A percentile compares a stretch with the other conserved stretches of the same genome.
Conservation (phyloP, 176 grass and related monocot species). For the Avena sativa region DNA sequence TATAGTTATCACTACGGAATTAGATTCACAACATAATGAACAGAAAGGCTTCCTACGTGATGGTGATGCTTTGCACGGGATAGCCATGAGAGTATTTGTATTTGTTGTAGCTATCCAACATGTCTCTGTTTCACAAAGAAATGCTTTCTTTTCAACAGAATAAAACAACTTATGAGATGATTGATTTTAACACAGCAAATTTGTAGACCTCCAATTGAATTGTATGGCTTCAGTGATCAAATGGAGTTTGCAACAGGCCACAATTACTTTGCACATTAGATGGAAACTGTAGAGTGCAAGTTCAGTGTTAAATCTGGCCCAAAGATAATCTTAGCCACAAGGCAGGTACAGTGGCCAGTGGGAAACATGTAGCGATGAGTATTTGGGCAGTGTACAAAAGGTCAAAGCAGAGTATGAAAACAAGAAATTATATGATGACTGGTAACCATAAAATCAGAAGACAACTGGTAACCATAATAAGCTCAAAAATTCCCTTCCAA, state of each 20-base stretch:
- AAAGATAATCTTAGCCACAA: not conserved
- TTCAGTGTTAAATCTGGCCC: not conserved
- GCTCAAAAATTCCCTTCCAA: slow-evolving; percentile 29
- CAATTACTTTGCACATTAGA: not conserved
- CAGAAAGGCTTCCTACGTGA: not conserved
- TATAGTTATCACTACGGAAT: slow-evolving; percentile 13
- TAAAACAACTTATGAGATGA: not conserved
- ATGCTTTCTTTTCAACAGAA: not conserved
- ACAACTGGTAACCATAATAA: not conserved
- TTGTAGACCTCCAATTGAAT: not conserved
- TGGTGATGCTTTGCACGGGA: not conserved
- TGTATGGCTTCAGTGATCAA: not conserved
- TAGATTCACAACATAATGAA: slow-evolving; percentile 36
- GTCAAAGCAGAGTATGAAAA: not conserved
- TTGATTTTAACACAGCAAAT: not conserved
- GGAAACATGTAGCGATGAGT: not conserved
- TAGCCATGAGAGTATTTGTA: not conserved
- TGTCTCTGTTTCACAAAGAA: not conserved
- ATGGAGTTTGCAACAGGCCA: slow-evolving; percentile 15
- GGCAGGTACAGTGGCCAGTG: not conserved
- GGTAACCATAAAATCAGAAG: slow-evolving; percentile 3
- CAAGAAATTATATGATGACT: slow-evolving; percentile 11
- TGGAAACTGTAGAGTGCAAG: not conserved
- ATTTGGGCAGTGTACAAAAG: not conserved
- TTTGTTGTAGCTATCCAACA: not conserved